A percentile compares a stretch with the other conserved stretches of the same genome.
These are phyloP conservation scores for Bruguiera hainesii DNA, from an alignment of 441 rosid species.

Conservation along the genomic window DNA sequence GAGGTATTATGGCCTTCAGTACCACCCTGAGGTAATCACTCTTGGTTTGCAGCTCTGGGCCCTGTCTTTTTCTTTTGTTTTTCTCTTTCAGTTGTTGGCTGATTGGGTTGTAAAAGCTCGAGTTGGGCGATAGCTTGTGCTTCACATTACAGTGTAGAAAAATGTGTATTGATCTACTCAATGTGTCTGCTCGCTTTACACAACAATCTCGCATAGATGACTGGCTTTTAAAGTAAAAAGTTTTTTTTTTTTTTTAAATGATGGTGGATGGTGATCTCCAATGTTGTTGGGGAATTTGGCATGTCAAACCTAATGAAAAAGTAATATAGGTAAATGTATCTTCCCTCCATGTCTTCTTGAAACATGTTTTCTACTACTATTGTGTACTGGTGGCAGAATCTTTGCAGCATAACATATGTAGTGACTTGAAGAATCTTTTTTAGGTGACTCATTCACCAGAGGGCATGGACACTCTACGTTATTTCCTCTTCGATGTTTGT, in stretches of 20 bases:
- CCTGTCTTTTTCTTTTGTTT: neutral
- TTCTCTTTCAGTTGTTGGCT: neutral
- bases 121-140: too few species aligned
- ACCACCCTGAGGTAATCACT: slow-evolving; percentile 80
- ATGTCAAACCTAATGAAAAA: neutral
- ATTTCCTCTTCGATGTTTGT: slow-evolving; percentile 75
- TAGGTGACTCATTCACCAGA: slow-evolving; percentile 90
- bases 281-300: neutral
- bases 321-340: neutral
- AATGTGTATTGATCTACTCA: too few species aligned
- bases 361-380: neutral
- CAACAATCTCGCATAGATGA: too few species aligned
- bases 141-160: too few species aligned
- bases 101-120: neutral
- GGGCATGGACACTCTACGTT: slow-evolving; percentile 78
- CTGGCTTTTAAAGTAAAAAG: too few species aligned
- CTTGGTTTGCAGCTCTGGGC: neutral
- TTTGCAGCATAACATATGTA: neutral
- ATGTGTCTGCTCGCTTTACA: too few species aligned
- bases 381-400: neutral
- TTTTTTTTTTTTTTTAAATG: too few species aligned
- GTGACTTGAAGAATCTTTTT: slow-evolving; percentile 22
- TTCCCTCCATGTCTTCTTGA: neutral
- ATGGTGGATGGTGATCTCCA: too few species aligned
- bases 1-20: slow-evolving; percentile 84